A percentile compares a stretch with the other conserved stretches of the same genome.
Evolutionary conservation across 2,329 filamentous ascomycete genomes (phyloP).

Genomic region (Talaromyces sp.): DNA sequence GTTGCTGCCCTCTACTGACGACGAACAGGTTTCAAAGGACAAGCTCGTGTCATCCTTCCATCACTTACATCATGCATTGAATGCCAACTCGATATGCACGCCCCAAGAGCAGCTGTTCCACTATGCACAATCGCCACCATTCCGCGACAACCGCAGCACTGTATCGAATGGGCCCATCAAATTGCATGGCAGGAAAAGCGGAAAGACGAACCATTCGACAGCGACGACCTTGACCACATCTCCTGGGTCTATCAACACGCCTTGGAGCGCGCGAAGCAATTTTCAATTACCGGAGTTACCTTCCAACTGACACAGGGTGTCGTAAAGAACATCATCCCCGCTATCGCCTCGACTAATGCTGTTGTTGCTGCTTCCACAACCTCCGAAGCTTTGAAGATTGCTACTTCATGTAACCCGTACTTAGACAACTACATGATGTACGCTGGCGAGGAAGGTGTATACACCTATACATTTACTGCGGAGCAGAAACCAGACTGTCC

Average conservation of each 20-base stretch:
- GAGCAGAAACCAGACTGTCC: conserved; percentile 93
- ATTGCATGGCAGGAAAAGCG: conserved; percentile 92
- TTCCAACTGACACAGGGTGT: conserved; percentile 96
- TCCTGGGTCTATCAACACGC: conserved; percentile 94
- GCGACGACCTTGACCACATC: conserved; percentile 94
- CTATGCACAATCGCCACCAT: conserved; percentile 96
- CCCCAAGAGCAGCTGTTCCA: conserved; percentile 92
- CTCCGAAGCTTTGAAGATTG: conserved; percentile 95
- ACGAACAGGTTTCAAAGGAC: conserved; percentile 80
- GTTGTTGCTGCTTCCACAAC: conserved; percentile 94
- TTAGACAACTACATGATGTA: conserved; percentile 99
- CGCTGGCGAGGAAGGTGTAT: conserved; percentile 89
- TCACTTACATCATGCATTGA: conserved; percentile 95
- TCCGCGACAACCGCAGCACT: conserved; percentile 94
- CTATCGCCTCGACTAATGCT: conserved; percentile 95
- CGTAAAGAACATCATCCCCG: conserved; percentile 98
- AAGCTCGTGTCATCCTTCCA: conserved; percentile 86
- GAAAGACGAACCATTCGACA: conserved; percentile 82
- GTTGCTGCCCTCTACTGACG: conserved; percentile 18
- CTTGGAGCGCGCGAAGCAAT: conserved; percentile 75
- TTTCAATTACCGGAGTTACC: conserved; percentile 86
- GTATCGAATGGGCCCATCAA: conserved; percentile 97
- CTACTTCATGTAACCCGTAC: conserved; percentile 74
- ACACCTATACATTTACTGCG: conserved; percentile 96
- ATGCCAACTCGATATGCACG: conserved; percentile 97